Conservation (phyloP, 176 grass and related monocot species). For the Oryza meridionalis region DNA sequence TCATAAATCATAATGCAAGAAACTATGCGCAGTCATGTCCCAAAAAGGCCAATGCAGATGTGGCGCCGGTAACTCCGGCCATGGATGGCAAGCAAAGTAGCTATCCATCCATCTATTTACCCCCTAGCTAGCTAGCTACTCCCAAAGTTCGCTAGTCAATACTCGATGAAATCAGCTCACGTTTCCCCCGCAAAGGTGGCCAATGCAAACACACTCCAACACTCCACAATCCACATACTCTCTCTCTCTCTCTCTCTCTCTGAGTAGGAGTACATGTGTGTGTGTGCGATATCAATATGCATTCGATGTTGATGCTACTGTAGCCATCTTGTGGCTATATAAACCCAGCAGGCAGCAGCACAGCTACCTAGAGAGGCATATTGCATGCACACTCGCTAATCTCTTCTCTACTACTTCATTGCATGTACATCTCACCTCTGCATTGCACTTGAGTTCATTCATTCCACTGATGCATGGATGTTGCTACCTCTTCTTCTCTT, state of each 20-base stretch:
- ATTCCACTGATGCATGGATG: too few species aligned
- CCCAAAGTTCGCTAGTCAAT: not conserved
- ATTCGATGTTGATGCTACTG: not conserved
- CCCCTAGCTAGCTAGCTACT: too few species aligned
- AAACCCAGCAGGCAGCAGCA: slow-evolving; percentile 19
- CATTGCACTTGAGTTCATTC: too few species aligned
- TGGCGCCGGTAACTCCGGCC: too few species aligned
- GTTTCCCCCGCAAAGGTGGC: slow-evolving; percentile 7
- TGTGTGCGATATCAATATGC: not conserved
- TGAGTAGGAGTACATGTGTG: too few species aligned
- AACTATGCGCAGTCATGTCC: too few species aligned
- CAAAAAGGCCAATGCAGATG: too few species aligned
- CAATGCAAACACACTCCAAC: slow-evolving; percentile 53
- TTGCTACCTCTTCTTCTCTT: too few species aligned
- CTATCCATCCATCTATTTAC: too few species aligned
- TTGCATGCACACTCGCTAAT: not conserved
- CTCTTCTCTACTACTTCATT: not conserved
- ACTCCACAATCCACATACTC: slow-evolving; percentile 35
- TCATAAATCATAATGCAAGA: too few species aligned
- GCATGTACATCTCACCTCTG: too few species aligned
- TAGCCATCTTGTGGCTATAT: slow-evolving; percentile 44
- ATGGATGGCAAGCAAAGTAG: too few species aligned
- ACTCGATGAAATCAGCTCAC: slow-evolving; percentile 27
- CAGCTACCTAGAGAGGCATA: not conserved
- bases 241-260: not conserved